Evolutionary conservation across 768 basidiomycete genomes (phyloP).

Genomic region (Collybia nuda): DNA sequence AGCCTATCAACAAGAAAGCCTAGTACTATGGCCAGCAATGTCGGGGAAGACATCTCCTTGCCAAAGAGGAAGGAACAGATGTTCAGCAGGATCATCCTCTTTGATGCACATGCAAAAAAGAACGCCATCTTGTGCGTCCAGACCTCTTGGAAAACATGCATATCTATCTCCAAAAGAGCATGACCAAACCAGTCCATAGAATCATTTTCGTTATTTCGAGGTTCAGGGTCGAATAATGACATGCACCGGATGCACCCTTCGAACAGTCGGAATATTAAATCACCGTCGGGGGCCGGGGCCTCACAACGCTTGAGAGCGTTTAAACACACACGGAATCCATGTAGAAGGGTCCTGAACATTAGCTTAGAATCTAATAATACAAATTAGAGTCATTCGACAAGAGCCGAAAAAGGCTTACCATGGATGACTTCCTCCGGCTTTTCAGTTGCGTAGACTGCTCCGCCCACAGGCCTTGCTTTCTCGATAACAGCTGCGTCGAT

Average conservation of each 20-base stretch:
- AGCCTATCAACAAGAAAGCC: slow-evolving; percentile 83
- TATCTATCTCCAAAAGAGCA: slow-evolving; percentile 78
- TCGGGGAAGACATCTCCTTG: slow-evolving; percentile 74
- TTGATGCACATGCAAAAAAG: slow-evolving; percentile 79
- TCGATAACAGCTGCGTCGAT: slow-evolving; percentile 75
- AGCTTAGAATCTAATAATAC: slow-evolving; percentile 69
- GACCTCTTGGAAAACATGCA: slow-evolving; percentile 93
- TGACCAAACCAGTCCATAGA: slow-evolving; percentile 83
- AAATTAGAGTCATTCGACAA: slow-evolving; percentile 9
- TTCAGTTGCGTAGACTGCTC: slow-evolving; percentile 75
- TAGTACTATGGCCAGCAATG: slow-evolving; percentile 86
- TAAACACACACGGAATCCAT: slow-evolving; percentile 83
- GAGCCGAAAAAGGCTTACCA: slow-evolving; percentile 45
- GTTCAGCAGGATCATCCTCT: slow-evolving; percentile 76
- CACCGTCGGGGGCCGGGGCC: slow-evolving; percentile 78
- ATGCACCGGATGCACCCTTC: slow-evolving; percentile 83
- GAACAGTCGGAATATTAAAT: slow-evolving; percentile 86
- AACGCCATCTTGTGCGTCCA: slow-evolving; percentile 93
- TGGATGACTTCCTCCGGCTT: slow-evolving; percentile 79
- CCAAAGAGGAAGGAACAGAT: slow-evolving; percentile 83
- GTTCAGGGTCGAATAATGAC: slow-evolving; percentile 75
- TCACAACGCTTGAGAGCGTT: slow-evolving; percentile 77
- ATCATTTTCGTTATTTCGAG: slow-evolving; percentile 66
- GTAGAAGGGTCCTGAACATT: slow-evolving; percentile 85
- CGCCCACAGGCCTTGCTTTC: slow-evolving; percentile 79